Percentiles rank a stretch among this genome's conserved stretches.
Conservation (phyloP, 1,284 basidiomycete genomes). For the Rhodotorula sp. region DNA sequence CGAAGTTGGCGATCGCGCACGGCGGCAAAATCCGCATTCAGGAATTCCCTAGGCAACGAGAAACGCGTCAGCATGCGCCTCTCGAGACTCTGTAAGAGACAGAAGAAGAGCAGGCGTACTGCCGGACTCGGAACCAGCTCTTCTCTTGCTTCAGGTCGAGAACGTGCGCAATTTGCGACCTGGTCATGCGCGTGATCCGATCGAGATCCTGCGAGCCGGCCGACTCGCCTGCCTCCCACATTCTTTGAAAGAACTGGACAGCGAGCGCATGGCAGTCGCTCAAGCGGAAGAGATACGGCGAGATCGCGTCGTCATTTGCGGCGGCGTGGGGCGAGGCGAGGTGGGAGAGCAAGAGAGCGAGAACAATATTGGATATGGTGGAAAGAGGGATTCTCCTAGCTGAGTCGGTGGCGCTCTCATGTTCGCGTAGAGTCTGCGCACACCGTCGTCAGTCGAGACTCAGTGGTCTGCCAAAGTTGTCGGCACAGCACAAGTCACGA, state of each 20-base stretch:
- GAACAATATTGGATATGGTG: constrained; percentile 76
- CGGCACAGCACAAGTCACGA: not conserved
- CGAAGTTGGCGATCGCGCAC: constrained; percentile 91
- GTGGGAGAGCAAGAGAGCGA: constrained; percentile 75
- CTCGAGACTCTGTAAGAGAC: constrained; percentile 59
- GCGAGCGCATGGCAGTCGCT: constrained; percentile 67
- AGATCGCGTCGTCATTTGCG: constrained; percentile 50
- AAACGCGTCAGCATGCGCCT: not conserved
- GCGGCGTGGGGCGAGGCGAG: constrained; percentile 54
- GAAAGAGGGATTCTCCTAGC: constrained; percentile 65
- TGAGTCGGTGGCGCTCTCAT: not conserved
- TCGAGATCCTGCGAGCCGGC: constrained; percentile 77
- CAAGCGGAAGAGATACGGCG: constrained; percentile 87
- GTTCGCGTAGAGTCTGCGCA: constrained; percentile 57
- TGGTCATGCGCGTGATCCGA: constrained; percentile 74
- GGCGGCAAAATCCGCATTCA: constrained; percentile 77
- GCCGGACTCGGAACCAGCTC: constrained; percentile 24
- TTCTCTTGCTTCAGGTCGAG: constrained; percentile 15
- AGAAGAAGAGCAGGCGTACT: constrained; percentile 52
- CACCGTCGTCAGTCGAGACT: not conserved
- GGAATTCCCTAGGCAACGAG: constrained; percentile 64
- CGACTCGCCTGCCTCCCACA: constrained; percentile 93
- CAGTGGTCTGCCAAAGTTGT: not conserved
- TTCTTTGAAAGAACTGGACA: constrained; percentile 83
- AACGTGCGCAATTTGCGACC: constrained; percentile 62